These are phyloP conservation scores for Tephrocybe rancida DNA, from an alignment of 768 basidiomycete genomes.

Conservation along the genomic window DNA sequence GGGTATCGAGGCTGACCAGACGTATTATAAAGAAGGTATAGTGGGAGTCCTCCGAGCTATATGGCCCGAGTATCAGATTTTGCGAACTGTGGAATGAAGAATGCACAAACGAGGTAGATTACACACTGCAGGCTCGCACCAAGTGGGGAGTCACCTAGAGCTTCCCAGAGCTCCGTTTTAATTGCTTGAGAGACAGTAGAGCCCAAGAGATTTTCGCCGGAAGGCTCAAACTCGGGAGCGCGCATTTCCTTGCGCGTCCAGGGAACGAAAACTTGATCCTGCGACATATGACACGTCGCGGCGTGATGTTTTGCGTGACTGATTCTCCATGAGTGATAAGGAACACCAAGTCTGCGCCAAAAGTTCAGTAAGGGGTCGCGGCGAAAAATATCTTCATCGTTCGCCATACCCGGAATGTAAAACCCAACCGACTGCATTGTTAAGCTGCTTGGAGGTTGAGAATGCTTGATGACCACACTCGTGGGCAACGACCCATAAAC, in stretches of 20 bases:
- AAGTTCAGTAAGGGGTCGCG: neutral
- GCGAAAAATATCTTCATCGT: neutral
- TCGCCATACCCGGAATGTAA: slow-evolving; percentile 75
- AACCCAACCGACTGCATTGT: slow-evolving; percentile 81
- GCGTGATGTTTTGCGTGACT: slow-evolving; percentile 86
- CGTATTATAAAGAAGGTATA: slow-evolving; percentile 71
- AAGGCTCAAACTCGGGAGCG: slow-evolving; percentile 54
- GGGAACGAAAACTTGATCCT: slow-evolving; percentile 86
- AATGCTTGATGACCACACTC: slow-evolving; percentile 89
- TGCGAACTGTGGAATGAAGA: neutral
- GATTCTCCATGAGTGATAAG: slow-evolving; percentile 88
- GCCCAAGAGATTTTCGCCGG: slow-evolving; percentile 56
- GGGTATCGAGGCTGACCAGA: slow-evolving; percentile 77
- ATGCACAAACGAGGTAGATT: slow-evolving; percentile 47
- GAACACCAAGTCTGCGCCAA: slow-evolving; percentile 69
- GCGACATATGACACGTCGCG: slow-evolving; percentile 75
- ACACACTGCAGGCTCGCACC: slow-evolving; percentile 43
- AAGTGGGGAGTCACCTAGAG: slow-evolving; percentile 78
- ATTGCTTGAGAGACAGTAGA: slow-evolving; percentile 54
- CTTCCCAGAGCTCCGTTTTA: slow-evolving; percentile 63
- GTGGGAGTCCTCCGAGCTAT: slow-evolving; percentile 69
- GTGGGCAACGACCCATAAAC: slow-evolving; percentile 82
- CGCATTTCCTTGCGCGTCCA: slow-evolving; percentile 63
- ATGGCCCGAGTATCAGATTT: neutral
- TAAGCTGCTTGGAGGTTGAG: slow-evolving; percentile 76